Base-by-base conservation (phyloP, 2,329 filamentous ascomycete genomes). In the Fusarium redolens region DNA sequence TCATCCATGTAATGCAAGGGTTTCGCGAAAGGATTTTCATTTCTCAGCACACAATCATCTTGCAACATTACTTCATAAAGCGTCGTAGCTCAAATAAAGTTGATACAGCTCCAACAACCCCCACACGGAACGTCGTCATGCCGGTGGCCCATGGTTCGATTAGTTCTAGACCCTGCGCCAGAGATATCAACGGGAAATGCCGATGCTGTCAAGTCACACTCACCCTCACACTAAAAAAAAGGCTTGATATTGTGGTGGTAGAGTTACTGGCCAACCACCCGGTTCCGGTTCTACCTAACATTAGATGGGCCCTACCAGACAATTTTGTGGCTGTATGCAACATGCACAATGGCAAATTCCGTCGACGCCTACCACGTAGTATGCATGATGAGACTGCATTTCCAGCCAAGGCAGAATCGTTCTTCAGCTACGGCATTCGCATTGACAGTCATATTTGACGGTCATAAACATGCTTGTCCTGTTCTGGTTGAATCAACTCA, bases 211-310 rank as follows among this genome's bases (percentile, higher is more conserved):
- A 62, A 61, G 38, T 48, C 41, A 41, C 44, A 59, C 70, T 62
- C 54, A 44, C 14, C 22, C 31, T 58, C 55, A 50, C 55, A 58
- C 55, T 58, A 58, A 58, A 30, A n/a, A 64, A 41, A 28, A 45
- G 68, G 56, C 56, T 65, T 61, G 43, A 40, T 56, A 48, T 44
- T 61, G 57, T 70, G 65, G 69, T 70, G 69, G 54, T 73, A 68
- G 50, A 71, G 61, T 71, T 71, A 30, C 52, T 59, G 37, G 47
- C 51, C 68, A 54, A 62, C 68, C 57, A 68, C 33, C 56, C 44
- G 12, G 38, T 48, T 55, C 43, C 41, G 52, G 45, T 37, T 56
- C 28, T 69, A 43, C 65, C 48, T 45, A 56, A 57, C 64, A 56
- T 56, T 56, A 45, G 22, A 38, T 33, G 58, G 44, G 35, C 44